These are phyloP conservation scores for Axilococcus clingmanii DNA, from an alignment of 139 green algal species.

Conservation along the genomic window DNA sequence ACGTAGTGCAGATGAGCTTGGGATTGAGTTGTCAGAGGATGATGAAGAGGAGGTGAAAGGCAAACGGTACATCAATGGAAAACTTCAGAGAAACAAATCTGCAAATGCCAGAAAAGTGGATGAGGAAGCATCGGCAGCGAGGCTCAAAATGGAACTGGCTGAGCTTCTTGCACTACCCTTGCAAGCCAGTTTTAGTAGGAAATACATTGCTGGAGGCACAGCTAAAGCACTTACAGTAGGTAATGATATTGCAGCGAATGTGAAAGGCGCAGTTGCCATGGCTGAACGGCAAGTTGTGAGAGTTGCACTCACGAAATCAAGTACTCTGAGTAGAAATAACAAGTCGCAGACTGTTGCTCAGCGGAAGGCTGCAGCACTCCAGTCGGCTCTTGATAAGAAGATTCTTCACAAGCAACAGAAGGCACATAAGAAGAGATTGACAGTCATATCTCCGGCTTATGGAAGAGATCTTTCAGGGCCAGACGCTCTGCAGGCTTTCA, in stretches of 20 bases:
- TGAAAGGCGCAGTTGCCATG: background rate
- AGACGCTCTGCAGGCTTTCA: conserved; percentile 36
- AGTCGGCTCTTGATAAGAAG: conserved; percentile 15
- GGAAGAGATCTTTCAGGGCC: conserved; percentile 31
- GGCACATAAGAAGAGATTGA: conserved; percentile 6
- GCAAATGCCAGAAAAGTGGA: conserved; percentile 3
- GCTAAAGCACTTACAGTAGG: conserved; percentile 20
- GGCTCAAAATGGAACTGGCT: conserved; percentile 25
- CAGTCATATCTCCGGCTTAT: conserved; percentile 35
- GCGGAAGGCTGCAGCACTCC: conserved; percentile 16
- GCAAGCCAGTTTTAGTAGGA: conserved; percentile 30
- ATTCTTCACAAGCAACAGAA: conserved; percentile 7
- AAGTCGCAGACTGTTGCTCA: background rate
- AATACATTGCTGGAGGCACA: conserved; percentile 39
- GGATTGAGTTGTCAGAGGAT: conserved; percentile 21
- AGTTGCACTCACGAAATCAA: background rate
- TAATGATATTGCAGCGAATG: background rate
- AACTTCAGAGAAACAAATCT: background rate
- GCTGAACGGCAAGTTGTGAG: background rate
- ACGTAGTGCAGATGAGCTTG: conserved; percentile 38
- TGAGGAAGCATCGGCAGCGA: background rate
- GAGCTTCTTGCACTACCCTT: conserved; percentile 30
- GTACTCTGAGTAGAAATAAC: background rate
- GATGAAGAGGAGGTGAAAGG: conserved; percentile 26
- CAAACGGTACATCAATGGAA: conserved; percentile 13